Evolutionary conservation across 1,284 basidiomycete genomes (phyloP), one percentile per base, ranked within the genome.

Genomic region (Schizophyllum amplum): DNA sequence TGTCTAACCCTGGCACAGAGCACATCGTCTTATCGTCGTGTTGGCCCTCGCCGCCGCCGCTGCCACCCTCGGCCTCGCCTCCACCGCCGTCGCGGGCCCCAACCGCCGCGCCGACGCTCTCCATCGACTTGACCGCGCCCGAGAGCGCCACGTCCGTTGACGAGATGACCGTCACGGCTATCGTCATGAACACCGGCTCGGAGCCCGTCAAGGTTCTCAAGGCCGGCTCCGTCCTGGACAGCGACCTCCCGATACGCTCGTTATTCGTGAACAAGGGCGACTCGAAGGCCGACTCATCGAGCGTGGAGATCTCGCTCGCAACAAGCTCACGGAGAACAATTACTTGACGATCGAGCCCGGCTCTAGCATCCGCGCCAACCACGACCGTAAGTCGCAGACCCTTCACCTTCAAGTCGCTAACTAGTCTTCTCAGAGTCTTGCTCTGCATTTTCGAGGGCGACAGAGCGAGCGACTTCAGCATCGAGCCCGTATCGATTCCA

Each of bases 151-250:
- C 56, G 55, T 75, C 75, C 11, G 61, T 75, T 58, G 67, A 69
- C 20, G 71, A 72, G 53, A 67, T 77, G 63, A 71, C 69, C 58
- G 68, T 75, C 62, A 71, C 69, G 25, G 73, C 73, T 5, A 60
- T 68, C 4, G 68, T 76, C 22, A 74, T 67, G 22, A 75, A 76
- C 66, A 70, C 63, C 33, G 72, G 72, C 25, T 59, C 69, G 26
- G 70, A 73, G 56, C 64, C 66, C 42, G 63, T 75, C 63, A 73
- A 71, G 65, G 64, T 75, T 54, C 69, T 75, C 65, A 75, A 73
- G 60, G 74, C 72, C 60, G 72, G 67, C 47, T 77, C 76, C 24
- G 69, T 78, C 57, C 70, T 78, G 55, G 77, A 79, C 61, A 50
- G 13, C 33, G 65, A 71, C 46, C 64, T 74, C 15, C 75, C 75